Base-by-base conservation (phyloP, 1,139 yeast genomes). In the Candida gigantensis region DNA sequence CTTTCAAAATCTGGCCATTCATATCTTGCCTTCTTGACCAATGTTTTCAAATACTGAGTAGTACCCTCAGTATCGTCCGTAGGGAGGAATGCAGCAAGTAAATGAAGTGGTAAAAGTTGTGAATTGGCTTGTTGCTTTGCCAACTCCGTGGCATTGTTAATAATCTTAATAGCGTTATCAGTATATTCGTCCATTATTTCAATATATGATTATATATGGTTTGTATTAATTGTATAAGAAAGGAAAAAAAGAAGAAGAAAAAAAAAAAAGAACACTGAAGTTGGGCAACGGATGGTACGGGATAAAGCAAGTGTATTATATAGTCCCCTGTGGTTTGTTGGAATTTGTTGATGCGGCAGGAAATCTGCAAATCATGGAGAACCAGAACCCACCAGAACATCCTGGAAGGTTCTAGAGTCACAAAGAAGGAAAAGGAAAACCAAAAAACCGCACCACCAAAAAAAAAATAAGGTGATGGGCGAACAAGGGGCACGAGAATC, bases 11-110 rank as follows among this genome's bases (percentile, higher is more conserved):
- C 66, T 19, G 81, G 79, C 83, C 94, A 90, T 50, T 94, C 97
- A 55, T 81, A 89, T 44, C 97, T 76, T 6, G 90, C 95, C 58
- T 84, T 86, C 52, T 89, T 95, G 20, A 87, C 66, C 36, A 92
- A 70, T n/a, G 96, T 85, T 57, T 88, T 85, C 43, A 92, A 67
- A 59, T 89, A 92, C 26, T 79, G 68, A 5, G 82, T 74, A 3
- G 84, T 68, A 26, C 82, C 84, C 49, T 84, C 94, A 17, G 40
- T 32, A 39, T 77, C 83, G 34, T 80, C 81, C 8, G 76, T 65
- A 28, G 89, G 85, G 19, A 88, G 84, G 83, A 92, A 84, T 12
- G 97, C 97, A 13, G 96, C 97, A 47, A 92, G 70, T 44, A 92
- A 65, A 62, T 92, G 99, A 44, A 90, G 62, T 15, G 98, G 98